Conservation (phyloP, 2,329 filamentous ascomycete genomes). For the Sporothrix brasiliensis region DNA sequence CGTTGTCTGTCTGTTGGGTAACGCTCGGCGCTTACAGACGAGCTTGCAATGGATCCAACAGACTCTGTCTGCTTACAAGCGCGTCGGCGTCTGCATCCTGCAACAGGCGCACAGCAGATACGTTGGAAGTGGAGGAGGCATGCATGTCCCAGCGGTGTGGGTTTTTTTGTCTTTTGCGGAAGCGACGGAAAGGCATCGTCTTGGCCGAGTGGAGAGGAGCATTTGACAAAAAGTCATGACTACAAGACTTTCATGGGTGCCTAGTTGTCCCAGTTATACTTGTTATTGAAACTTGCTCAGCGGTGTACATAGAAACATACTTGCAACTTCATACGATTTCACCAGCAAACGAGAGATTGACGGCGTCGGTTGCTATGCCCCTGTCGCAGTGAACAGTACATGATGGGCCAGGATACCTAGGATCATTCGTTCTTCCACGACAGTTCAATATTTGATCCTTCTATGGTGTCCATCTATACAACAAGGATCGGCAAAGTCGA, state of each 20-base stretch:
- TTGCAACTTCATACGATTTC: too few relatives aligned
- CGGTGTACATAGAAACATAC: too few relatives aligned
- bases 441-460: neutral
- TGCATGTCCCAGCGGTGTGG: slow-evolving; percentile 4
- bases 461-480: neutral
- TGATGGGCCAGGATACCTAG: neutral
- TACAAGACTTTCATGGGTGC: too few relatives aligned
- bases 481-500: neutral
- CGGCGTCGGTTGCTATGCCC: neutral
- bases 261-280: neutral
- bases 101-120: neutral
- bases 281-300: neutral
- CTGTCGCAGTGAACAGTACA: neutral
- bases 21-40: slow-evolving; percentile 27
- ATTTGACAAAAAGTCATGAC: too few relatives aligned
- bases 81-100: slow-evolving; percentile 8
- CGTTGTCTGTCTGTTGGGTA: neutral
- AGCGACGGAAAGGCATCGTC: neutral
- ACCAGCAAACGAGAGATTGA: too few relatives aligned
- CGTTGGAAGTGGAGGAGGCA: neutral
- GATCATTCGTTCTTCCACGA: neutral
- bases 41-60: slow-evolving; percentile 1
- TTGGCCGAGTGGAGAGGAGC: neutral
- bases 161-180: neutral
- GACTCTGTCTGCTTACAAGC: neutral